Evolutionary conservation across 768 basidiomycete genomes (phyloP).

Genomic region (Boletus fagicola): DNA sequence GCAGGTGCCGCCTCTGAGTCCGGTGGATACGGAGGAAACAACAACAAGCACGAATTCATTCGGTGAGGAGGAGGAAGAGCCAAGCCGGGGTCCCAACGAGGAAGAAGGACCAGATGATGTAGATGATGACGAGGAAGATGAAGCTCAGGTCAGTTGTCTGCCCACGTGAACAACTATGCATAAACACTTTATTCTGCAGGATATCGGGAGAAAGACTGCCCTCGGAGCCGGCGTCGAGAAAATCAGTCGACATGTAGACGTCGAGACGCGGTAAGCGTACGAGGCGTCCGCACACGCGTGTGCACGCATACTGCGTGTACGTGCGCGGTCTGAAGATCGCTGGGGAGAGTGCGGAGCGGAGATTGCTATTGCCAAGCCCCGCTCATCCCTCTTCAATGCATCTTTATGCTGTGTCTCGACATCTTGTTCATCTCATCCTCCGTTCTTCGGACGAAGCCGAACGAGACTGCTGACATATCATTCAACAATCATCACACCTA

Average conservation of each 20-base stretch:
- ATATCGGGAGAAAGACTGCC: slow-evolving; percentile 29
- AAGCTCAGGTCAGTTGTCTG: slow-evolving; percentile 18
- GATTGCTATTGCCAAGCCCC: neutral
- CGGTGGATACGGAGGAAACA: slow-evolving; percentile 11
- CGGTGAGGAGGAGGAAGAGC: slow-evolving; percentile 13
- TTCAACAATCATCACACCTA: neutral
- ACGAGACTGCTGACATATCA: neutral
- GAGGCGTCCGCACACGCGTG: neutral
- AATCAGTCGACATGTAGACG: slow-evolving; percentile 34
- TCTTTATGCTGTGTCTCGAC: neutral
- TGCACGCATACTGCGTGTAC: neutral
- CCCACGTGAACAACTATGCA: neutral
- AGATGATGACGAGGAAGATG: slow-evolving; percentile 20
- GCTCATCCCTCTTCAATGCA: slow-evolving; percentile 13
- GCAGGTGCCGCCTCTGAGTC: slow-evolving; percentile 4
- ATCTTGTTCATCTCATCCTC: slow-evolving; percentile 1
- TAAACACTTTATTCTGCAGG: slow-evolving; percentile 20
- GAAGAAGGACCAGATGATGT: slow-evolving; percentile 17
- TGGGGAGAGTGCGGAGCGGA: slow-evolving; percentile 6
- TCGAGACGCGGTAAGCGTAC: slow-evolving; percentile 16
- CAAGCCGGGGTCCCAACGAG: slow-evolving; percentile 6
- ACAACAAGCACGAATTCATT: slow-evolving; percentile 10
- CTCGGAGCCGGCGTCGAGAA: slow-evolving; percentile 38
- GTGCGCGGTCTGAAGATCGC: neutral
- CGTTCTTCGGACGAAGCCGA: neutral